Conservation (phyloP, 2,329 filamentous ascomycete species). For the Talaromyces sp. region DNA sequence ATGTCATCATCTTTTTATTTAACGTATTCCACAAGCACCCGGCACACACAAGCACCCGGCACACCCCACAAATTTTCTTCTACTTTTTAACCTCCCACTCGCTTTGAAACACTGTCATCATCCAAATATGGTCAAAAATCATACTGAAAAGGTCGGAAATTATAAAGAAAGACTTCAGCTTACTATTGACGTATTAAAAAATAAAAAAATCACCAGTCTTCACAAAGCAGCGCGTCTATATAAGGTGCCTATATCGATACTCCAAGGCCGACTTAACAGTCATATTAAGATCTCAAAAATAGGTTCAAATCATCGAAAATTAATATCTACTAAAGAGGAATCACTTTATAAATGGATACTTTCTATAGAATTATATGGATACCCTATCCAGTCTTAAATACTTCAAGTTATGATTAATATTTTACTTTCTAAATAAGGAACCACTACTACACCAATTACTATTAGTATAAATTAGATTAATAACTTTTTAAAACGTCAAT, state of each 20-base stretch:
- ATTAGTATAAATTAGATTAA: not conserved
- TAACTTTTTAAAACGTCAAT: not conserved
- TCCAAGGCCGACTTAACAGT: not conserved
- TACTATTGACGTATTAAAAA: slow-evolving; percentile 1
- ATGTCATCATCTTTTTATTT: not conserved
- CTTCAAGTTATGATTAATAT: not conserved
- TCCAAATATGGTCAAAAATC: too few species aligned
- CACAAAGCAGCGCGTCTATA: not conserved
- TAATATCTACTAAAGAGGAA: not conserved
- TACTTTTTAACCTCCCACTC: too few species aligned
- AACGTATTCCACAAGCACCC: not conserved
- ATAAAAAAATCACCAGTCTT: not conserved
- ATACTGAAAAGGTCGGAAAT: too few species aligned
- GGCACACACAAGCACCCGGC: too few species aligned
- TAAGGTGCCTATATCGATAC: not conserved
- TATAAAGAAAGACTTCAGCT: not conserved
- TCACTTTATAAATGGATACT: not conserved
- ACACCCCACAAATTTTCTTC: too few species aligned
- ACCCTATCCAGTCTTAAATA: not conserved
- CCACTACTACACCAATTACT: not conserved
- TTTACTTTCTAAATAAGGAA: not conserved
- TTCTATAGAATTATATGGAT: not conserved
- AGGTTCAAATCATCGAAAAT: not conserved
- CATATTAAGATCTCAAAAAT: not conserved
- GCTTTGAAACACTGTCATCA: too few species aligned